These are phyloP conservation scores for Xylaria sp. DNA, from an alignment of 2,329 filamentous ascomycete species.

Conservation along the genomic window DNA sequence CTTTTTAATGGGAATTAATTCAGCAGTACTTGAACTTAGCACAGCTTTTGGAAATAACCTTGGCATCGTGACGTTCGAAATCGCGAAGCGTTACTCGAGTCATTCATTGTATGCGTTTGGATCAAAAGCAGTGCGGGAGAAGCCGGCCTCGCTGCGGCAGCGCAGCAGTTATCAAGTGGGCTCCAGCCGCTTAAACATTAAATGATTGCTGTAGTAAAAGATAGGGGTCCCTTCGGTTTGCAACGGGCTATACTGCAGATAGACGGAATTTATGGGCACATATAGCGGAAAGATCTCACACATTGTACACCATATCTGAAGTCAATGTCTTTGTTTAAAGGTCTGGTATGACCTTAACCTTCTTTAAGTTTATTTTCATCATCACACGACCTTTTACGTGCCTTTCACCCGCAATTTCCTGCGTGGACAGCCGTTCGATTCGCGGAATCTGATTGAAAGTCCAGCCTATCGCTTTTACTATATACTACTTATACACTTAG, in stretches of 20 bases:
- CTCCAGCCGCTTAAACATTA: conserved; percentile 13
- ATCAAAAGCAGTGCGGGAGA: neutral
- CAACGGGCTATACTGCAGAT: conserved; percentile 14
- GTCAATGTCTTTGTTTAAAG: neutral
- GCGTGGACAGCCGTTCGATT: neutral
- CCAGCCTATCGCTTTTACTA: neutral
- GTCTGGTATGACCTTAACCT: neutral
- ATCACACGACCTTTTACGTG: neutral
- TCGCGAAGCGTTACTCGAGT: neutral
- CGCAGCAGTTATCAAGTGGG: neutral
- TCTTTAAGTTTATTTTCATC: neutral
- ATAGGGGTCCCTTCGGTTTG: conserved; percentile 30
- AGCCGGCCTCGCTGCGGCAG: conserved; percentile 17
- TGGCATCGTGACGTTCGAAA: neutral
- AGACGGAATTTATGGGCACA: conserved; percentile 8
- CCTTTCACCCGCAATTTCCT: neutral
- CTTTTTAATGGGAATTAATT: neutral
- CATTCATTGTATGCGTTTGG: neutral
- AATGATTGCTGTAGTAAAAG: conserved; percentile 2
- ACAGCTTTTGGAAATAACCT: no score
- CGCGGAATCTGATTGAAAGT: neutral
- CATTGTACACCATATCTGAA: neutral
- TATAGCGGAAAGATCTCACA: conserved; percentile 22
- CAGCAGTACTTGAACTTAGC: neutral
- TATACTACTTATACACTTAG: neutral